Percentiles rank a stretch among this genome's conserved stretches.
phyloP scores from a whole-genome alignment of 73 alveolate genomes.

The Paraurostyla sp. region DNA sequence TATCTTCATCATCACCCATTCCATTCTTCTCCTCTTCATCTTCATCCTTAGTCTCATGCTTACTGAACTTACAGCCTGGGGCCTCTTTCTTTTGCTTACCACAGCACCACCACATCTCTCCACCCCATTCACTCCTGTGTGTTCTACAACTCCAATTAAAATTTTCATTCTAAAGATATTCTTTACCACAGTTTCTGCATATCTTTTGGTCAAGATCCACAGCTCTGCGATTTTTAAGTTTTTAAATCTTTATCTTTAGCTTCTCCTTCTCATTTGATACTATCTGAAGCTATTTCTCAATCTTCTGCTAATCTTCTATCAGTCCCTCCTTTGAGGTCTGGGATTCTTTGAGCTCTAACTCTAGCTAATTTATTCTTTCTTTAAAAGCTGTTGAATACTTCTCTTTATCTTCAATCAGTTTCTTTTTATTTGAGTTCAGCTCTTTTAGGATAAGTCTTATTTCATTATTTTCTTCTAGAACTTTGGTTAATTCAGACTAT shows the following conservation, averaged over 20 bases:
- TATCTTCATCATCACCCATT: conserved; percentile 31
- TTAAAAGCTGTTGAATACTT: background rate
- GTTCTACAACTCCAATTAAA: conserved; percentile 73
- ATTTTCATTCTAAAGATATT: conserved; percentile 54
- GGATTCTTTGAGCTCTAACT: background rate
- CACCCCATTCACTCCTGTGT: conserved; percentile 57
- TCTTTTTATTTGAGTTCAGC: conserved; percentile 5
- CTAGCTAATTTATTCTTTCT: conserved; percentile 2
- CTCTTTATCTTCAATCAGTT: conserved; percentile 20
- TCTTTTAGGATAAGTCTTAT: background rate
- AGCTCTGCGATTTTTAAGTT: conserved; percentile 29
- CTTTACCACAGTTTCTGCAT: conserved; percentile 64
- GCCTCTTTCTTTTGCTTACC: conserved; percentile 78
- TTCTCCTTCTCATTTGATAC: conserved; percentile 51
- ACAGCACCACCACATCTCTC: conserved; percentile 73
- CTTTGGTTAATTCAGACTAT: conserved; percentile 12
- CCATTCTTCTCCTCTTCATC: conserved; percentile 60
- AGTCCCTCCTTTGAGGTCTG: background rate
- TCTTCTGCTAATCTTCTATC: background rate
- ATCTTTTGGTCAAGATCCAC: conserved; percentile 22
- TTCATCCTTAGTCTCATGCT: conserved; percentile 79
- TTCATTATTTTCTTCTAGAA: background rate
- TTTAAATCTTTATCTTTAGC: conserved; percentile 12
- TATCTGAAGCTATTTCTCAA: background rate
- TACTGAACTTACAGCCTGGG: conserved; percentile 73